Evolutionary conservation across 2,329 filamentous ascomycete genomes (phyloP).

Genomic region (Xylaria sp.): DNA sequence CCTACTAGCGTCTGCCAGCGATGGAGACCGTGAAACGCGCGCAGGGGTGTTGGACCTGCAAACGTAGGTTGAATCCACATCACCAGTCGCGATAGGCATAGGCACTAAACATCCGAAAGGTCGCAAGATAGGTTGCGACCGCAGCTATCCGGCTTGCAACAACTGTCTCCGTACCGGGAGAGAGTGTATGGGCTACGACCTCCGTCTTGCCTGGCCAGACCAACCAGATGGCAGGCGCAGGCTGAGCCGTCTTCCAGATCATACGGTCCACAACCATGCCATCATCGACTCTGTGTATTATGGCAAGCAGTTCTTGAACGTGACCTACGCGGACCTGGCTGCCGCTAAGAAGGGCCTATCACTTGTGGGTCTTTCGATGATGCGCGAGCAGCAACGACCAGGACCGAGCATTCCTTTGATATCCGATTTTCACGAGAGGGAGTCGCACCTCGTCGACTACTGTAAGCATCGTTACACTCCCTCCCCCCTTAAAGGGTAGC

Average conservation of each 20-base stretch:
- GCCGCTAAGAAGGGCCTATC: conserved; percentile 36
- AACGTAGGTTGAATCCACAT: conserved; percentile 39
- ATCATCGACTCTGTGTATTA: conserved; percentile 35
- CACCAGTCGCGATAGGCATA: conserved; percentile 16
- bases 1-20: conserved; percentile 12
- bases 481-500: not conserved
- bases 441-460: conserved; percentile 37
- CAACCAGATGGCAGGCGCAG: conserved; percentile 48
- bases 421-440: conserved; percentile 34
- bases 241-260: conserved; percentile 35
- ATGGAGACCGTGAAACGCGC: conserved; percentile 39
- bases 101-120: conserved; percentile 35
- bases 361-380: conserved; percentile 29
- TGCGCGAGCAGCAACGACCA: conserved; percentile 33
- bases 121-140: conserved; percentile 53
- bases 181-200: conserved; percentile 47
- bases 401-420: conserved; percentile 33
- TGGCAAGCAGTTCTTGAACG: conserved; percentile 44
- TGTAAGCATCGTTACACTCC: conserved; percentile 25
- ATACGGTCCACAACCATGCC: conserved; percentile 34
- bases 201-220: conserved; percentile 52
- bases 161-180: conserved; percentile 48
- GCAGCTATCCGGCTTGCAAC: conserved; percentile 44
- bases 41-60: conserved; percentile 49
- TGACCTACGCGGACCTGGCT: conserved; percentile 43